Evolutionary conservation across 2,329 filamentous ascomycete genomes (phyloP), one percentile per base, ranked within the genome.

Genomic region (Penicillium sp.): DNA sequence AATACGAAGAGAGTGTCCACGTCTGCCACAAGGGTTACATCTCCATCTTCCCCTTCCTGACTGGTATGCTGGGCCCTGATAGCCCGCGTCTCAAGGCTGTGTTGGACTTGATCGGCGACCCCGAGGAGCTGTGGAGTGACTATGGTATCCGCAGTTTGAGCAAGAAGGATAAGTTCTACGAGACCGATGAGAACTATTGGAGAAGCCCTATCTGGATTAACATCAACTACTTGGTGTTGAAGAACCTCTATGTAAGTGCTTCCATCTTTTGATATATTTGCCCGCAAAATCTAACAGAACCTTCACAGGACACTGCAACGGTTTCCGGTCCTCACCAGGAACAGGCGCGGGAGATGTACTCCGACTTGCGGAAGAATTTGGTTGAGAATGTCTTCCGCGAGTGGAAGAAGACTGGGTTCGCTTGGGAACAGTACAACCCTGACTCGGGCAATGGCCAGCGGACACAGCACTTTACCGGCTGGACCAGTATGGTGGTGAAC

Each of bases 11-110:
- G 76, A 87, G 91, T 68, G 75, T 82, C 36, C 87, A 94, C 21
- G 91, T 97, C 41, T 99, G 94, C 78, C 94, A 97, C 79, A 96
- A 96, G 76, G 94, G 94, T 21, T 99, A 99, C 70, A 86, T 97
- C 65, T 94, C 91, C 23, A 81, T 99, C 29, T 94, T 96, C 75
- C 94, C 94, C 1, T 96, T 97, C 81, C 77, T 97, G 64, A 85
- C 91, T 3, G 93, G 93, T 9, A 81, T 97, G 58, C 70, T 97
- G 55, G 83, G 85, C 59, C 79, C 88, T 2, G 85, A 92, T 54
- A 90, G 88, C 74, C 83, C 88, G 53, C 88, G 88, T 65, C 76
- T 99, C 16, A 88, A 87, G 62, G 84, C 85, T 64, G 81, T 92
- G 3, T 78, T 97, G 50, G 87, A 93, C 62, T 79, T 97, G 40